phyloP scores from a whole-genome alignment of 768 basidiomycete genomes.

The Calocera viscosa region DNA sequence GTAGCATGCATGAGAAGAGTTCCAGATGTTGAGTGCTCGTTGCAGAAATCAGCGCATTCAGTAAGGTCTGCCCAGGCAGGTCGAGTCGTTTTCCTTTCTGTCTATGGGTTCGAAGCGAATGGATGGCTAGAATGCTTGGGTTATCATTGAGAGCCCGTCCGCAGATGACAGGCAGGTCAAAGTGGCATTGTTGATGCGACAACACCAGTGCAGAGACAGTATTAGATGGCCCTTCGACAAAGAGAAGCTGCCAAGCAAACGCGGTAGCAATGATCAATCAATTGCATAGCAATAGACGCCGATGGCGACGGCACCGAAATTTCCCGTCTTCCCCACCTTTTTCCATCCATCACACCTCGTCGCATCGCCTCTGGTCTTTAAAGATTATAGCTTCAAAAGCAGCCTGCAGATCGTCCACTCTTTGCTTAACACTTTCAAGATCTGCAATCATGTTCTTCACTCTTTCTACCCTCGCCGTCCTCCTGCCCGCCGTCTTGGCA shows the following conservation, averaged over 20 bases:
- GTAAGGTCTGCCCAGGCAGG: no score
- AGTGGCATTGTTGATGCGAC: background rate
- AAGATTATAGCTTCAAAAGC: background rate
- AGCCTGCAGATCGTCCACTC: background rate
- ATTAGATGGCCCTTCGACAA: background rate
- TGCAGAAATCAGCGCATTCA: no score
- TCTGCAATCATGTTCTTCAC: conserved; percentile 16
- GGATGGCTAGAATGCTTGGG: no score
- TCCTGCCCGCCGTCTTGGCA: conserved; percentile 36
- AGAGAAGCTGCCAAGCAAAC: background rate
- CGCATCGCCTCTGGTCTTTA: background rate
- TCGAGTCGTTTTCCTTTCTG: no score
- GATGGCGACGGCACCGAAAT: background rate
- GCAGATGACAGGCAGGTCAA: no score
- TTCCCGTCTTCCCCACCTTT: background rate
- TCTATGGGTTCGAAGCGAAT: no score
- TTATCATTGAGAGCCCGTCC: no score
- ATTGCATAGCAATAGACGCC: background rate
- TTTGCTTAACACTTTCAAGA: background rate
- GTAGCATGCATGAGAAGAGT: no score
- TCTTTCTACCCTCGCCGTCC: conserved; percentile 29
- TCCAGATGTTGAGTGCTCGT: no score
- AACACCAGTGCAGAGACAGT: background rate
- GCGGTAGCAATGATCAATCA: background rate
- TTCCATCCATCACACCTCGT: background rate